Evolutionary conservation across 2,329 filamentous ascomycete genomes (phyloP).

Genomic region (Phyllachora maydis): DNA sequence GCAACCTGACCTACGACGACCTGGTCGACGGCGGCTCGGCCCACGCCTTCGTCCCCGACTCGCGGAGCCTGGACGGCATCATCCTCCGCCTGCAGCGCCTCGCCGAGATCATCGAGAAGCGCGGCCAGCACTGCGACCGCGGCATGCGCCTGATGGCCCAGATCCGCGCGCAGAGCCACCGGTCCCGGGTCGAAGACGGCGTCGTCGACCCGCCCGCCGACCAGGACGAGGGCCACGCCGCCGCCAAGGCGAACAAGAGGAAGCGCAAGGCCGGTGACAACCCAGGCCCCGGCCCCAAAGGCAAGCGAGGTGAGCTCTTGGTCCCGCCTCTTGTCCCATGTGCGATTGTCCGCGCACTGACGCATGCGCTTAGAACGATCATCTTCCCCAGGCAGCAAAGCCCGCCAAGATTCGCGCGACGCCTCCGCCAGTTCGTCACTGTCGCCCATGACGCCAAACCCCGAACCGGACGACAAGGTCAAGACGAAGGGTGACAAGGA

Average conservation of each 20-base stretch:
- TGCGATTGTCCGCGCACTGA: conserved; percentile 3
- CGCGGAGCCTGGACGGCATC: conserved; percentile 41
- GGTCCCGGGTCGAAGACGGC: conserved; percentile 35
- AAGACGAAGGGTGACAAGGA: conserved; percentile 17
- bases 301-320: conserved; percentile 11
- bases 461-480: conserved; percentile 40
- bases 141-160: conserved; percentile 51
- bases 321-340: conserved; percentile 1
- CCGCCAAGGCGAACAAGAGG: conserved; percentile 50
- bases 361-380: conserved; percentile 24
- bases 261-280: conserved; percentile 54
- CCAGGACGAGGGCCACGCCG: conserved; percentile 21
- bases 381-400: conserved; percentile 23
- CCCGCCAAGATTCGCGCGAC: conserved; percentile 27
- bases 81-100: conserved; percentile 43
- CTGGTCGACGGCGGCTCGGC: conserved; percentile 41
- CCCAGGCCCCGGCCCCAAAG: conserved; percentile 25
- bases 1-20: conserved; percentile 45
- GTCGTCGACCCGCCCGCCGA: conserved; percentile 19
- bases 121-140: conserved; percentile 47
- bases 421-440: conserved; percentile 38
- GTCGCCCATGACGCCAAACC: conserved; percentile 31
- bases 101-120: conserved; percentile 43
- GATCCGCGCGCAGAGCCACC: too few species aligned
- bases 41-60: conserved; percentile 37